A percentile compares a stretch with the other conserved stretches of the same genome.
phyloP scores from a whole-genome alignment of 2,329 filamentous ascomycete genomes.

The Nemania sp. region DNA sequence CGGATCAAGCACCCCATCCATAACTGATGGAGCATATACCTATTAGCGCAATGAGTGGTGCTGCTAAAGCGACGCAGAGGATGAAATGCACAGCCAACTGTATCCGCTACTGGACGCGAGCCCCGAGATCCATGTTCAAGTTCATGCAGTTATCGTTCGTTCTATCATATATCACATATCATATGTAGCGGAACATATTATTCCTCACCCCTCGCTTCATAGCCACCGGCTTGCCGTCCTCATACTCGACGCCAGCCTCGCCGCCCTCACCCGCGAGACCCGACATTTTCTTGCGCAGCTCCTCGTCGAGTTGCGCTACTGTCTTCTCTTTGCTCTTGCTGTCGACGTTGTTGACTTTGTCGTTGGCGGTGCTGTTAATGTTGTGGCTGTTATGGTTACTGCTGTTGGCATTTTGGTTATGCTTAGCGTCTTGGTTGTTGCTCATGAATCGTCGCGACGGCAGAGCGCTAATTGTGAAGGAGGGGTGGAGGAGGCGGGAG shows the following conservation, averaged over 20 bases:
- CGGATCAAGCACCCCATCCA: too few species aligned
- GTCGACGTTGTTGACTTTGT: neutral
- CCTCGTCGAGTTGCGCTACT: slow-evolving; percentile 72
- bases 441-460: neutral
- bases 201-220: slow-evolving; percentile 80
- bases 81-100: neutral
- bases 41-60: too few species aligned
- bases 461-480: neutral
- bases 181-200: slow-evolving; percentile 49
- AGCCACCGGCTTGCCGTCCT: slow-evolving; percentile 76
- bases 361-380: neutral
- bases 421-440: too few species aligned
- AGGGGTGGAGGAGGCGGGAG: neutral
- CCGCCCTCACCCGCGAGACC: slow-evolving; percentile 77
- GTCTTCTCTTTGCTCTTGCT: slow-evolving; percentile 61
- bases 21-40: too few species aligned
- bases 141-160: too few species aligned
- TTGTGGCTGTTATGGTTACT: too few species aligned
- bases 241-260: slow-evolving; percentile 77
- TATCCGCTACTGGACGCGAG: neutral
- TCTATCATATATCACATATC: slow-evolving; percentile 2
- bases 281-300: slow-evolving; percentile 74
- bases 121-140: neutral
- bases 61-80: too few species aligned
- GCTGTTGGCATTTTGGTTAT: too few species aligned